Evolutionary conservation across 2,329 filamentous ascomycete species (phyloP).

Genomic region (Diaporthe sp.): DNA sequence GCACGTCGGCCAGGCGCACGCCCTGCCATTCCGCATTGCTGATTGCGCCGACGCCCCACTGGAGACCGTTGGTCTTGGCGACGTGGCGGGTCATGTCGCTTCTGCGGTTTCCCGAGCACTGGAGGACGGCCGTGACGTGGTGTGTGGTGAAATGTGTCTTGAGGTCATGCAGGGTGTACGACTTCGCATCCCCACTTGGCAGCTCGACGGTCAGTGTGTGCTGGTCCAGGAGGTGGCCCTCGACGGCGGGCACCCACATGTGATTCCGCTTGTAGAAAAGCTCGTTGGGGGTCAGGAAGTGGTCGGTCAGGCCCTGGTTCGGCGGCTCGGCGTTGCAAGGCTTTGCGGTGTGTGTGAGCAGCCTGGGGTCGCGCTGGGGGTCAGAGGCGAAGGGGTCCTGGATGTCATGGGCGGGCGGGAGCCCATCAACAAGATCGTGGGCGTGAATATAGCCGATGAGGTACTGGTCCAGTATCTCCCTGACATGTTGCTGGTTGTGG

Average conservation of each 20-base stretch:
- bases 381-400: slow-evolving; percentile 72
- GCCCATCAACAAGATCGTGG: slow-evolving; percentile 70
- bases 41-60: slow-evolving; percentile 71
- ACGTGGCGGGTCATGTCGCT: slow-evolving; percentile 68
- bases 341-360: slow-evolving; percentile 65
- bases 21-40: slow-evolving; percentile 72
- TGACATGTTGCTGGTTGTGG: slow-evolving; percentile 74
- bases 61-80: slow-evolving; percentile 66
- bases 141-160: slow-evolving; percentile 63
- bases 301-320: slow-evolving; percentile 56
- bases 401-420: slow-evolving; percentile 64
- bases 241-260: slow-evolving; percentile 70
- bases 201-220: slow-evolving; percentile 68
- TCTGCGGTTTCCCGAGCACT: slow-evolving; percentile 72
- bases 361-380: slow-evolving; percentile 62
- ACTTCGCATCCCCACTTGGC: slow-evolving; percentile 63
- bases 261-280: slow-evolving; percentile 73
- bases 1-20: slow-evolving; percentile 66
- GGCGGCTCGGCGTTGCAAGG: slow-evolving; percentile 75
- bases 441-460: slow-evolving; percentile 72
- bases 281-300: slow-evolving; percentile 67
- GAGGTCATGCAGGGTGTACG: slow-evolving; percentile 67
- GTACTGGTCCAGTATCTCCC: slow-evolving; percentile 74
- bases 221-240: slow-evolving; percentile 50
- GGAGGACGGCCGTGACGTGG: slow-evolving; percentile 67